Evolutionary conservation across 371 early-diverging fungal genomes (phyloP).

Genomic region (Ordospora colligata): DNA sequence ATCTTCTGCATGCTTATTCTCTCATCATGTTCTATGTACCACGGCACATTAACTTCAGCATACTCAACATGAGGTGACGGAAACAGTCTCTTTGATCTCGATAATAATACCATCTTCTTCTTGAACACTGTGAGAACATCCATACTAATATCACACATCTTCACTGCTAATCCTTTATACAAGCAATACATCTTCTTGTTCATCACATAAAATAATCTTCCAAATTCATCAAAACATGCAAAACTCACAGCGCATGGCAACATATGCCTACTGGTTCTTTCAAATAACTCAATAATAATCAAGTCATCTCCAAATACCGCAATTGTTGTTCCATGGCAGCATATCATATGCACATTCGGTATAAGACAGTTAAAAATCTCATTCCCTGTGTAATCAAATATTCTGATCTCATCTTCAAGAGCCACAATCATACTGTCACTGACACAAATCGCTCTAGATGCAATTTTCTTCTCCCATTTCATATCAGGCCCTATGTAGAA

Average conservation of each 20-base stretch:
- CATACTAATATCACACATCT: background rate
- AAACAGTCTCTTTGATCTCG: background rate
- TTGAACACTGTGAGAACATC: background rate
- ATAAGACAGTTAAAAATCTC: conserved; percentile 21
- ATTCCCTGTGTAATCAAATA: conserved; percentile 8
- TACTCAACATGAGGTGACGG: conserved; percentile 23
- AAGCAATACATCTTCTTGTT: conserved; percentile 1
- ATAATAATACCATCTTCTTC: background rate
- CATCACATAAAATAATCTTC: conserved; percentile 12
- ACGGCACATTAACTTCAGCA: background rate
- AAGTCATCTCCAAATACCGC: background rate
- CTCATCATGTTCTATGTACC: too few species aligned
- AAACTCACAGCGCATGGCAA: background rate
- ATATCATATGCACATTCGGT: background rate
- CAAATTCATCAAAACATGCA: background rate
- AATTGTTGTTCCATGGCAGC: background rate
- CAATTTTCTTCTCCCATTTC: background rate
- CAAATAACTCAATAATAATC: background rate
- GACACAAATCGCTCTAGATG: background rate
- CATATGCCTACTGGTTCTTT: background rate
- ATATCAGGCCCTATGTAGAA: background rate
- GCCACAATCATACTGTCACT: background rate
- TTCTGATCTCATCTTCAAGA: background rate
- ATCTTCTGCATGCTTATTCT: too few species aligned
- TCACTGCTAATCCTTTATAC: background rate